phyloP scores from a whole-genome alignment of 2,329 filamentous ascomycete genomes.

The Didymella keratinophila region DNA sequence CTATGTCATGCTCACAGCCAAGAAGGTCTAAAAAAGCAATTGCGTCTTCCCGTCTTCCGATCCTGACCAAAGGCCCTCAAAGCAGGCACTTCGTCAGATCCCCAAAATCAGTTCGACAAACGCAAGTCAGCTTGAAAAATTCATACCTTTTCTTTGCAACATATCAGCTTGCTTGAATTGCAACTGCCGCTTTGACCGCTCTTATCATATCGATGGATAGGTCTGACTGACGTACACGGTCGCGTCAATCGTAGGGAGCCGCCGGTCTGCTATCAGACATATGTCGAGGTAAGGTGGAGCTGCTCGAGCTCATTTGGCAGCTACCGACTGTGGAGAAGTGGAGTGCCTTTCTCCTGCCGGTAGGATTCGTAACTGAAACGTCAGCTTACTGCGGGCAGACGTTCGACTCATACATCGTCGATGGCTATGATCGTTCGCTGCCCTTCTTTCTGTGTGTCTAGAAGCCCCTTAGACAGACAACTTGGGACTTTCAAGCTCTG shows the following conservation, averaged over 20 bases:
- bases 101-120: background rate
- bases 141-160: background rate
- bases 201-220: background rate
- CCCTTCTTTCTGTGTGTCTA: background rate
- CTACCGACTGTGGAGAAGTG: constrained; percentile 5
- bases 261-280: background rate
- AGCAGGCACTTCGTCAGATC: background rate
- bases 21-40: background rate
- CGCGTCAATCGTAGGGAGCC: background rate
- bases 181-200: background rate
- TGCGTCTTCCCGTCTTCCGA: background rate
- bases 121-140: background rate
- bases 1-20: background rate
- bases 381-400: background rate
- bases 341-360: background rate
- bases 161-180: background rate
- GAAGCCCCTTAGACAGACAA: background rate
- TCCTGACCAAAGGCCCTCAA: background rate
- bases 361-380: background rate
- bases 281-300: background rate
- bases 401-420: background rate
- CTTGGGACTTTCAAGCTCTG: background rate
- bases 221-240: background rate
- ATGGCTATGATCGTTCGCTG: background rate
- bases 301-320: background rate